These are phyloP conservation scores for Cladosporium sp. DNA, from an alignment of 2,329 filamentous ascomycete genomes.

Conservation along the genomic window DNA sequence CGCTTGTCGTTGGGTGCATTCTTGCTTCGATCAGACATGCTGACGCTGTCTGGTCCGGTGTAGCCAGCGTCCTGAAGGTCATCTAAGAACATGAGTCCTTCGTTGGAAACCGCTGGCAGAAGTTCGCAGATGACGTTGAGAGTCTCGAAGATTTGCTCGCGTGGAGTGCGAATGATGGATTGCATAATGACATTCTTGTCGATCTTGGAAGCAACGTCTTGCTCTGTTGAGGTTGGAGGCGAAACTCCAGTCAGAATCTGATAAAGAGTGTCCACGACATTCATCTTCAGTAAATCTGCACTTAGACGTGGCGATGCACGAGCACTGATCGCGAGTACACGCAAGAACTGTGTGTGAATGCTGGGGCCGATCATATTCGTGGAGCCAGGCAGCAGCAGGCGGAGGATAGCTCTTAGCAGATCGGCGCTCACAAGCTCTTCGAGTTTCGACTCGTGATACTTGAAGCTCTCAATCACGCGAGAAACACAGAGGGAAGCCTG, in stretches of 20 bases:
- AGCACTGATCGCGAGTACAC: constrained; percentile 86
- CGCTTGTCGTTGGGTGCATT: constrained; percentile 75
- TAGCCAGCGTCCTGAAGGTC: constrained; percentile 53
- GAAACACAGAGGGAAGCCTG: constrained; percentile 95
- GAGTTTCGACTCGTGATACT: constrained; percentile 79
- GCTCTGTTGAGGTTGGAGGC: constrained; percentile 73
- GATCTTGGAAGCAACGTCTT: constrained; percentile 77
- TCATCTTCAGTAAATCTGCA: constrained; percentile 89
- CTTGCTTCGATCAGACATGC: constrained; percentile 48
- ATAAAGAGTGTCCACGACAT: constrained; percentile 95
- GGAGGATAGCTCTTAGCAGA: constrained; percentile 79
- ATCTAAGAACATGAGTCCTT: constrained; percentile 55
- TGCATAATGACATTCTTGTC: constrained; percentile 99
- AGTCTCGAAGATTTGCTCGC: constrained; percentile 95
- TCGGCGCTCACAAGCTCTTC: constrained; percentile 91
- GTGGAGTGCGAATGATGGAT: constrained; percentile 89
- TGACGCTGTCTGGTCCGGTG: constrained; percentile 48
- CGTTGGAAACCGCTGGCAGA: constrained; percentile 71
- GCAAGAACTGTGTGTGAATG: constrained; percentile 94
- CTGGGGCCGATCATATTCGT: constrained; percentile 92
- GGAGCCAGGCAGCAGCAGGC: constrained; percentile 86
- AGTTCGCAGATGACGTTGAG: constrained; percentile 97
- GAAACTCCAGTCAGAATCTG: constrained; percentile 97
- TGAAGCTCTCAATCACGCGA: constrained; percentile 95
- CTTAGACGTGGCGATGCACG: constrained; percentile 85